These are phyloP conservation scores for Thuja plicata DNA, from an alignment of 83 land plant species.

Conservation along the genomic window DNA sequence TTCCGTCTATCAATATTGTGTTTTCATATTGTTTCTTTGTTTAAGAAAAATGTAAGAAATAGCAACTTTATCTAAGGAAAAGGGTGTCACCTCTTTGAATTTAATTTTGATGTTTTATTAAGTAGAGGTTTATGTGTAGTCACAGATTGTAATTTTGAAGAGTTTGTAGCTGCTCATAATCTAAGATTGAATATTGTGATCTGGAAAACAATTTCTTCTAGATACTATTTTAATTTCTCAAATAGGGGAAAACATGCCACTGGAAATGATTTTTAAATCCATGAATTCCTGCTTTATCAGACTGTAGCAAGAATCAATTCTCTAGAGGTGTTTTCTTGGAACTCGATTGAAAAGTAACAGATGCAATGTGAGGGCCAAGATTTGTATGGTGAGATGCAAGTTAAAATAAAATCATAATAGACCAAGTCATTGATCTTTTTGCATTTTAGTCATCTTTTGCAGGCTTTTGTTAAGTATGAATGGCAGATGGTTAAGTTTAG, in stretches of 20 bases:
- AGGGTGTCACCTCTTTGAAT: background rate
- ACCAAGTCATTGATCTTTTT: background rate
- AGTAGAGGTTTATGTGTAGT: background rate
- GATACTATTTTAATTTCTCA: background rate
- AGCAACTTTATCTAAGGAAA: background rate
- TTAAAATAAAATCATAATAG: background rate
- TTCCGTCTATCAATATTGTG: background rate
- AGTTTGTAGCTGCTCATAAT: background rate
- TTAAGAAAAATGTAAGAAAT: background rate
- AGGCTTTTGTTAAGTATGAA: background rate
- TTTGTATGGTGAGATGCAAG: background rate
- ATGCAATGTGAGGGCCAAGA: background rate
- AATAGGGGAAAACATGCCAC: background rate
- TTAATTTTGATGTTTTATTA: conserved; percentile 1
- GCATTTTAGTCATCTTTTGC: background rate
- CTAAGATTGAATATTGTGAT: background rate
- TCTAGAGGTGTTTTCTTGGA: background rate
- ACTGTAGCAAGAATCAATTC: background rate
- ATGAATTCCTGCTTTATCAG: background rate
- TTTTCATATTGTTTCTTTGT: background rate
- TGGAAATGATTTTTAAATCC: background rate
- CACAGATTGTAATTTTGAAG: background rate
- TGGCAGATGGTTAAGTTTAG: background rate
- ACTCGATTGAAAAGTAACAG: background rate
- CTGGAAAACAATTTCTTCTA: background rate